Conservation (phyloP, 805 yeast genomes). For the Hanseniaspora singularis region DNA sequence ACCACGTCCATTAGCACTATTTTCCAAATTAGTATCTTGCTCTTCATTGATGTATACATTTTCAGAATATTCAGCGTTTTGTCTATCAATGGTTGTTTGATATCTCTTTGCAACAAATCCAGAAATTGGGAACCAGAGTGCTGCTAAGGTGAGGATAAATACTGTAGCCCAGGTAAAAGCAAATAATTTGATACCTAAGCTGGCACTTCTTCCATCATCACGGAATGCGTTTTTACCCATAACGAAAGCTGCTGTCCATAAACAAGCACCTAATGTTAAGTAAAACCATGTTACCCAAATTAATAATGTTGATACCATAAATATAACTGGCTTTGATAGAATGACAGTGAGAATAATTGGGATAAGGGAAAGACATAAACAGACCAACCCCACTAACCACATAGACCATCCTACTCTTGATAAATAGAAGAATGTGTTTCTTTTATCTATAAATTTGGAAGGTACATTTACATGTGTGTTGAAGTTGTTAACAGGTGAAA, state of each 20-base stretch:
- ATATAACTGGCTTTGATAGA: slow-evolving; percentile 20
- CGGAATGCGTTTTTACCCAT: slow-evolving; percentile 41
- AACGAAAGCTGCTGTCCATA: slow-evolving; percentile 45
- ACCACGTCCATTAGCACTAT: neutral
- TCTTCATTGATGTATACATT: neutral
- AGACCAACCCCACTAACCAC: slow-evolving; percentile 44
- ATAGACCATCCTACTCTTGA: slow-evolving; percentile 61
- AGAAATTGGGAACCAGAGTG: slow-evolving; percentile 14
- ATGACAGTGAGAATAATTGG: slow-evolving; percentile 24
- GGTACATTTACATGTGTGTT: slow-evolving; percentile 44
- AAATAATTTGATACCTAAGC: slow-evolving; percentile 39
- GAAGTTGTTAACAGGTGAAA: slow-evolving; percentile 72
- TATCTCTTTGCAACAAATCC: slow-evolving; percentile 6
- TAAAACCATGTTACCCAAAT: slow-evolving; percentile 35
- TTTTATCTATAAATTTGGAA: slow-evolving; percentile 34
- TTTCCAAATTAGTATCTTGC: neutral
- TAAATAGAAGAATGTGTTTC: slow-evolving; percentile 49
- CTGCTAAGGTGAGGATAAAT: slow-evolving; percentile 17
- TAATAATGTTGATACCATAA: slow-evolving; percentile 11
- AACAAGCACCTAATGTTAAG: slow-evolving; percentile 35
- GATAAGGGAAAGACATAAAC: slow-evolving; percentile 39
- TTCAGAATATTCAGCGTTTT: slow-evolving; percentile 30
- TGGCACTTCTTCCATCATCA: slow-evolving; percentile 33
- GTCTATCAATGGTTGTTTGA: slow-evolving; percentile 22
- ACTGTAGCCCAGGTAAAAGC: slow-evolving; percentile 55